Evolutionary conservation across 2,329 filamentous ascomycete species (phyloP).

Genomic region (Taxawa tesnikishii): DNA sequence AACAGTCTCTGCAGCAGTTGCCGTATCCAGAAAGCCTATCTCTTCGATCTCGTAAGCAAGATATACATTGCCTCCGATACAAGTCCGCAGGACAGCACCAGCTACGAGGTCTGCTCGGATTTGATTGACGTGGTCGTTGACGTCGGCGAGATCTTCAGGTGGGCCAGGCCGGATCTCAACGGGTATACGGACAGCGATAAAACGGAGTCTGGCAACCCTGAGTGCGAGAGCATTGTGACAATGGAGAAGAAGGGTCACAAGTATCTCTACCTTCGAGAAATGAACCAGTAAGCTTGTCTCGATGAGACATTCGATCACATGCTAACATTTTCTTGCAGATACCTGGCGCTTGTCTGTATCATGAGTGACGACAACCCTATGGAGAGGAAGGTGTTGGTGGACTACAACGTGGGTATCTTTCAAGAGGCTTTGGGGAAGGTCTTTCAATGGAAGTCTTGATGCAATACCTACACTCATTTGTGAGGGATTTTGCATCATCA

Average conservation of each 20-base stretch:
- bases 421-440: slow-evolving; percentile 69
- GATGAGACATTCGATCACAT: neutral
- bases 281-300: slow-evolving; percentile 44
- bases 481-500: no score
- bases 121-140: slow-evolving; percentile 98
- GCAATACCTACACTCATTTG: no score
- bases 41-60: slow-evolving; percentile 95
- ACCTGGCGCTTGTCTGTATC: slow-evolving; percentile 70
- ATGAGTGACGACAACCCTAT: slow-evolving; percentile 74
- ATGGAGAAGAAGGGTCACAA: slow-evolving; percentile 46
- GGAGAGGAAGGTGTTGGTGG: slow-evolving; percentile 72
- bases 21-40: slow-evolving; percentile 93
- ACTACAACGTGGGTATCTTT: slow-evolving; percentile 76
- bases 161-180: slow-evolving; percentile 35
- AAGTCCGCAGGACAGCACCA: slow-evolving; percentile 83
- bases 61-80: slow-evolving; percentile 98
- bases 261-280: slow-evolving; percentile 53
- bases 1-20: slow-evolving; percentile 90
- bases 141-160: slow-evolving; percentile 90
- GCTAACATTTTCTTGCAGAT: slow-evolving; percentile 32
- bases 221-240: slow-evolving; percentile 50
- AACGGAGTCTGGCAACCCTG: slow-evolving; percentile 31
- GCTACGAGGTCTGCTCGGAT: slow-evolving; percentile 96
- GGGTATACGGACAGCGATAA: slow-evolving; percentile 9
- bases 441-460: slow-evolving; percentile 39